These are phyloP conservation scores for Wickerhamomyces sydowiorum DNA, from an alignment of 805 yeast genomes.

Conservation along the genomic window DNA sequence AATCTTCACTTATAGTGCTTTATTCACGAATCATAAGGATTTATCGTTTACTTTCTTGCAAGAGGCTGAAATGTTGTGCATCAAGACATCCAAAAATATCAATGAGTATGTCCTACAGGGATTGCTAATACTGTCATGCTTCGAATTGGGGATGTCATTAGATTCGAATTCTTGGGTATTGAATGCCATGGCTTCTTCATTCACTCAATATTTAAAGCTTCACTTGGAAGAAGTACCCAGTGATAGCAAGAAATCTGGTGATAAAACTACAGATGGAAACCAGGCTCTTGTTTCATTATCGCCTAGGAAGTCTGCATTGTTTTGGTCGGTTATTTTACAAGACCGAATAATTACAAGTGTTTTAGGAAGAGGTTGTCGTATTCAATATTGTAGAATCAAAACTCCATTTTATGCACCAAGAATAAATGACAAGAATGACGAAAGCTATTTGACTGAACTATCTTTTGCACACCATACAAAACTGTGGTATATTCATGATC, in stretches of 20 bases:
- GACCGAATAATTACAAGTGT: conserved; percentile 29
- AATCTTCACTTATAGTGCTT: conserved; percentile 24
- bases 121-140: conserved; percentile 25
- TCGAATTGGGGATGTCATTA: conserved; percentile 26
- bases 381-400: conserved; percentile 27
- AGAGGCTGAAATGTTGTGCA: conserved; percentile 20
- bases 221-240: conserved; percentile 10
- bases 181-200: conserved; percentile 27
- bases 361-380: conserved; percentile 28
- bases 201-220: conserved; percentile 23
- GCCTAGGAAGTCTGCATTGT: conserved; percentile 14
- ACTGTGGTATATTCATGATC: conserved; percentile 28
- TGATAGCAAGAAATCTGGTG: conserved; percentile 5
- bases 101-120: conserved; percentile 24
- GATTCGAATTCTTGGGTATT: conserved; percentile 28
- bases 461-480: conserved; percentile 25
- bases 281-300: conserved; percentile 7
- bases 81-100: conserved; percentile 19
- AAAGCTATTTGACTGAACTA: conserved; percentile 15
- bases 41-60: conserved; percentile 12
- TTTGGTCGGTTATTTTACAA: conserved; percentile 28
- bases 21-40: conserved; percentile 12
- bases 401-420: conserved; percentile 24
- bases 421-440: background rate
- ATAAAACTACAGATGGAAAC: background rate